A percentile compares a stretch with the other conserved stretches of the same genome.
Evolutionary conservation across 139 green algal genomes (phyloP).

Genomic region (Nannochloris sp.): DNA sequence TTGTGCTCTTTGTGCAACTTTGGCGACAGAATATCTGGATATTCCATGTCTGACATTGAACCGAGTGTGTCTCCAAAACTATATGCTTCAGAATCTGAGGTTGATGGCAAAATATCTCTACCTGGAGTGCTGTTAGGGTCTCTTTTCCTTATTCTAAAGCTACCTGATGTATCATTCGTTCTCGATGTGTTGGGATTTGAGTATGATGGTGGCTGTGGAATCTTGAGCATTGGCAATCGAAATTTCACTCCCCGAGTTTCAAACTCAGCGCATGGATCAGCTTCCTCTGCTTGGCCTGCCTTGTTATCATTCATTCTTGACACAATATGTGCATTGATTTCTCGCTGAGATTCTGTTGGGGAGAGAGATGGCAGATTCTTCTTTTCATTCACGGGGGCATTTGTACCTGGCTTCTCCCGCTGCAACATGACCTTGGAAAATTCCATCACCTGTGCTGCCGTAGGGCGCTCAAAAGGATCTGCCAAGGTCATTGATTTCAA

Average conservation of each 20-base stretch:
- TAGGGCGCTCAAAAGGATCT: neutral
- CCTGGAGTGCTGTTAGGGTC: constrained; percentile 1
- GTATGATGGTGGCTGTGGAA: neutral
- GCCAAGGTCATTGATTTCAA: neutral
- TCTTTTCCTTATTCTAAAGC: constrained; percentile 1
- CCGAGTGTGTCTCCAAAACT: constrained; percentile 16
- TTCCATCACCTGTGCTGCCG: neutral
- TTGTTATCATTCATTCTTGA: too few species aligned
- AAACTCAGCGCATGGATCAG: neutral
- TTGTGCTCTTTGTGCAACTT: neutral
- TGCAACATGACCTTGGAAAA: neutral
- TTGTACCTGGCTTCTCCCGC: neutral
- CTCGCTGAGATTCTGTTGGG: neutral
- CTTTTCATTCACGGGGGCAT: neutral
- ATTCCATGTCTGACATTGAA: constrained; percentile 24
- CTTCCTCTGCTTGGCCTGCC: too few species aligned
- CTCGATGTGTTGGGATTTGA: neutral
- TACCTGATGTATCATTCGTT: neutral
- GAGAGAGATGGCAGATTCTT: constrained; percentile 3
- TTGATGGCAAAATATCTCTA: neutral
- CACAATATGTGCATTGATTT: neutral
- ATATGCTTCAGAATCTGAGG: constrained; percentile 23
- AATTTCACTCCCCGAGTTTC: neutral
- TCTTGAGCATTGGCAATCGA: neutral
- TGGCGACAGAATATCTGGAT: constrained; percentile 16